phyloP scores from a whole-genome alignment of 805 yeast species.

The Maudiozyma saulgeensis region DNA sequence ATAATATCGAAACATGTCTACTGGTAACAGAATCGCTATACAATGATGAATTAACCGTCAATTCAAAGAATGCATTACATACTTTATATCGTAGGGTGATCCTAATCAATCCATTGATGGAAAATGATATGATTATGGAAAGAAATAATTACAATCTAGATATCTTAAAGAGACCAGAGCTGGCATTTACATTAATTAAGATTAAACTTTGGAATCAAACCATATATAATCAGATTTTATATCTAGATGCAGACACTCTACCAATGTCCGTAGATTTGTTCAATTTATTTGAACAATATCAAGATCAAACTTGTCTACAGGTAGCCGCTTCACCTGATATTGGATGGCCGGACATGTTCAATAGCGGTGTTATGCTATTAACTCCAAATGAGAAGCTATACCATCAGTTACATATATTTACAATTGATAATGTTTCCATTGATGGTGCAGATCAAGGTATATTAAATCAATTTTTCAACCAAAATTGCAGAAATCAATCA shows the following conservation, averaged over 20 bases:
- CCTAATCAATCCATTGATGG: constrained; percentile 16
- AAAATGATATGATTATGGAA: constrained; percentile 11
- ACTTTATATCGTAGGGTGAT: constrained; percentile 23
- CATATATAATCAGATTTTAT: constrained; percentile 39
- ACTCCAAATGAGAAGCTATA: constrained; percentile 42
- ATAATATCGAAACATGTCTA: constrained; percentile 9
- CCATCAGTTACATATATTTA: constrained; percentile 31
- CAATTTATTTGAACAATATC: constrained; percentile 13
- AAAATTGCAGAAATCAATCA: constrained; percentile 10
- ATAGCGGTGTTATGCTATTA: constrained; percentile 63
- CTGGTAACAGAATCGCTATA: constrained; percentile 16
- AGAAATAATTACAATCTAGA: constrained; percentile 22
- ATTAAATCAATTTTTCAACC: constrained; percentile 59
- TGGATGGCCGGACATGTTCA: constrained; percentile 91
- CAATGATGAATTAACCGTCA: constrained; percentile 10
- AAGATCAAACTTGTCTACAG: constrained; percentile 17
- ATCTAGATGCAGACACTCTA: constrained; percentile 57
- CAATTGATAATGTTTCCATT: constrained; percentile 34
- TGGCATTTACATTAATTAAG: constrained; percentile 43
- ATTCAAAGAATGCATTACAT: constrained; percentile 10
- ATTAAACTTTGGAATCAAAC: constrained; percentile 40
- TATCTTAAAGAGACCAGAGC: constrained; percentile 41
- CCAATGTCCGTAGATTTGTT: constrained; percentile 31
- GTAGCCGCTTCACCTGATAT: constrained; percentile 60
- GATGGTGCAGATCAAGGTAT: constrained; percentile 95